phyloP scores from a whole-genome alignment of 1,284 basidiomycete species.

The Boletus semigastroideus region DNA sequence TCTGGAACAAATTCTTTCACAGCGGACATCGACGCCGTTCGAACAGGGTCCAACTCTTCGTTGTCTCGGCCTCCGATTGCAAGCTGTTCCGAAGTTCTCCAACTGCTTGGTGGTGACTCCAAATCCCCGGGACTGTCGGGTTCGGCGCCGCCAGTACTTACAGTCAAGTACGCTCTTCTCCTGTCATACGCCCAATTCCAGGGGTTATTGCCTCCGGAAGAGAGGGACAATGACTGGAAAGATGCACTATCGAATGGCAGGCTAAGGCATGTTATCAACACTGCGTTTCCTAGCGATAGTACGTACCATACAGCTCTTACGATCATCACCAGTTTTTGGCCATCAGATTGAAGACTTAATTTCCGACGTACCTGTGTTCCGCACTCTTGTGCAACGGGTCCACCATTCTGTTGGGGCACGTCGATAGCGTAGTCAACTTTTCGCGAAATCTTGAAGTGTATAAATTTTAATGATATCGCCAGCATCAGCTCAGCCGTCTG shows the following conservation, averaged over 20 bases:
- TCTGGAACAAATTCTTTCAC: neutral
- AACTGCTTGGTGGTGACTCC: constrained; percentile 22
- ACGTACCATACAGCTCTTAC: constrained; percentile 24
- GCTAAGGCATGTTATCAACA: constrained; percentile 19
- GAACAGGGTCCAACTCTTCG: constrained; percentile 16
- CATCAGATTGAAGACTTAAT: neutral
- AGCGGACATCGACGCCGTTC: constrained; percentile 11
- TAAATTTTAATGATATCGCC: neutral
- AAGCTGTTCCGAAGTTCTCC: constrained; percentile 18
- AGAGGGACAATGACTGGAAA: constrained; percentile 48
- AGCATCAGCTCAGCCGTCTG: constrained; percentile 16
- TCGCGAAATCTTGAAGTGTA: neutral
- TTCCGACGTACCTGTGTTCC: neutral
- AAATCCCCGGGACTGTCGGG: constrained; percentile 25
- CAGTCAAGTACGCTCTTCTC: constrained; percentile 49
- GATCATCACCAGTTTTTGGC: constrained; percentile 21
- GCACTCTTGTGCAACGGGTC: constrained; percentile 4
- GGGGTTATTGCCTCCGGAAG: constrained; percentile 27
- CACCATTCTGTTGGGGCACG: neutral
- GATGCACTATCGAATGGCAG: constrained; percentile 13
- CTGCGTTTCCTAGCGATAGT: constrained; percentile 21
- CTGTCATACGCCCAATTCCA: constrained; percentile 48
- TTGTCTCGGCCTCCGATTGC: constrained; percentile 16
- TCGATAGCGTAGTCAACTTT: neutral
- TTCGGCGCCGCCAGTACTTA: constrained; percentile 19